Conservation (phyloP, 2,329 filamentous ascomycete genomes). For the Pestalotiopsis sp. region DNA sequence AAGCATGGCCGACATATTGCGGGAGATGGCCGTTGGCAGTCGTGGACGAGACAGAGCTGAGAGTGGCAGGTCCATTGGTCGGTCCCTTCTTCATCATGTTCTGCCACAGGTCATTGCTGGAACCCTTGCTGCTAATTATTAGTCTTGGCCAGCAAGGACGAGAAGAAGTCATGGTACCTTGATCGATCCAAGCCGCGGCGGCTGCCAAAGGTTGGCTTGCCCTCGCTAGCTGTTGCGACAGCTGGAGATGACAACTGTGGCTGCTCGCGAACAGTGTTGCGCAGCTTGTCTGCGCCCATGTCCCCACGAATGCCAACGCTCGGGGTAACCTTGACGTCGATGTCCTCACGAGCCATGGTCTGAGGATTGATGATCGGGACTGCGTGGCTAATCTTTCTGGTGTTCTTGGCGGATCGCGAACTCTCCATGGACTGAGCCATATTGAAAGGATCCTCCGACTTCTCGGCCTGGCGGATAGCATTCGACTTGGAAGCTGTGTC, state of each 20-base stretch:
- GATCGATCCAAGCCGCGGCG: conserved; percentile 30
- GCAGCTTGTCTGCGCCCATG: conserved; percentile 8
- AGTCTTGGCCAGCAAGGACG: conserved; percentile 1
- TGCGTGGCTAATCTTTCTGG: conserved; percentile 32
- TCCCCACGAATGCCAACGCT: background rate
- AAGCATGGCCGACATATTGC: conserved; percentile 54
- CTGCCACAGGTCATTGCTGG: conserved; percentile 49
- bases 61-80: conserved; percentile 46
- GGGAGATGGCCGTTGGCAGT: conserved; percentile 58
- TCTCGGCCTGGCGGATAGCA: conserved; percentile 18
- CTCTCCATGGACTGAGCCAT: conserved; percentile 22
- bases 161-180: conserved; percentile 26
- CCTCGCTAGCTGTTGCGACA: conserved; percentile 15
- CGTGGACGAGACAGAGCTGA: conserved; percentile 53
- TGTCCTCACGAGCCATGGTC: conserved; percentile 17
- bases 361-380: conserved; percentile 35
- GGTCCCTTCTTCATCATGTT: conserved; percentile 55
- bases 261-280: conserved; percentile 15
- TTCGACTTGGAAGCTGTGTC: conserved; percentile 4
- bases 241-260: conserved; percentile 15
- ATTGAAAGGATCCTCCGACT: conserved; percentile 31
- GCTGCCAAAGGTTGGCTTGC: conserved; percentile 19
- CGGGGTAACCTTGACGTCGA: conserved; percentile 14
- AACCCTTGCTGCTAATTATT: conserved; percentile 38
- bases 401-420: conserved; percentile 25